Conservation (phyloP, 129 eudicot species). For the Logfia minima region DNA sequence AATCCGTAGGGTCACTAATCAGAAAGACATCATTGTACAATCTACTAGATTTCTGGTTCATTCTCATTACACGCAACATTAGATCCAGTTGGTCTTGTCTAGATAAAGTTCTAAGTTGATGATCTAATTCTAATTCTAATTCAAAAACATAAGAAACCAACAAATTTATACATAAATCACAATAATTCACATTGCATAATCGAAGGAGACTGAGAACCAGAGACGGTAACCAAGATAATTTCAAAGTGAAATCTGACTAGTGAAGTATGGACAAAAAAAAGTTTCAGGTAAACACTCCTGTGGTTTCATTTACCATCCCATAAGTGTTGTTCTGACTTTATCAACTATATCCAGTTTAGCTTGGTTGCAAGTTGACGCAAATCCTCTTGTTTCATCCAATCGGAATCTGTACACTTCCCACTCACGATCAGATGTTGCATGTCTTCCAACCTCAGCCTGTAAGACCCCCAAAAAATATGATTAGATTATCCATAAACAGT, state of each 20-base stretch:
- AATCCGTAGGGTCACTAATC: neutral
- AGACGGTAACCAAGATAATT: neutral
- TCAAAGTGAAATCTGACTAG: slow-evolving; percentile 1
- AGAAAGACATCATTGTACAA: neutral
- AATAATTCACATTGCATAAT: neutral
- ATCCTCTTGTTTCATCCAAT: slow-evolving; percentile 58
- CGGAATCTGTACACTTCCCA: slow-evolving; percentile 89
- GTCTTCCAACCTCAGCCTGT: slow-evolving; percentile 84
- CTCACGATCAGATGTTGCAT: slow-evolving; percentile 65
- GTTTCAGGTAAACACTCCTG: neutral
- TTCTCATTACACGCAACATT: neutral
- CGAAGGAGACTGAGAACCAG: neutral
- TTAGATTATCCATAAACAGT: too few species aligned
- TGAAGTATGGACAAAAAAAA: neutral
- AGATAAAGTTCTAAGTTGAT: neutral
- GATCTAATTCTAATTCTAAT: neutral
- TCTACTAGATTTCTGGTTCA: neutral
- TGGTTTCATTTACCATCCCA: slow-evolving; percentile 66
- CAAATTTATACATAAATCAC: neutral
- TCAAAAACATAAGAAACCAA: neutral
- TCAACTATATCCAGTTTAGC: slow-evolving; percentile 62
- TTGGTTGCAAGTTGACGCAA: slow-evolving; percentile 38
- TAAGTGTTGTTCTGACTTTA: slow-evolving; percentile 59
- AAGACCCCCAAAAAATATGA: neutral
- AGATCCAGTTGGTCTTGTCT: neutral